phyloP scores from a whole-genome alignment of 75 land plant genomes.

The Pinus taeda region DNA sequence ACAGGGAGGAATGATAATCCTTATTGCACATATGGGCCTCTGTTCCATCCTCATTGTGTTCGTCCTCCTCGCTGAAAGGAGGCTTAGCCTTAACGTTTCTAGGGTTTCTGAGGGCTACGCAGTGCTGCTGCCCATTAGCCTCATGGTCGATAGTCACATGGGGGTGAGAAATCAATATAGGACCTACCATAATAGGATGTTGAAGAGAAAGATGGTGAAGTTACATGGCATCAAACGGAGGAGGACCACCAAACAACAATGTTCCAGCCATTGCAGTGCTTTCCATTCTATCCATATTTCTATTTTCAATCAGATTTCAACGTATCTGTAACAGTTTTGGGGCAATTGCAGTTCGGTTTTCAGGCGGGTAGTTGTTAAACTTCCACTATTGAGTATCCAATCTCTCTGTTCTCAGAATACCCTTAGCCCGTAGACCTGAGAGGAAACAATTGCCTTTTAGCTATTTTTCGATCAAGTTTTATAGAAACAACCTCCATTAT shows the following conservation, averaged over 20 bases:
- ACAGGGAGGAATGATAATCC: slow-evolving; percentile 40
- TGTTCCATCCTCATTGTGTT: slow-evolving; percentile 12
- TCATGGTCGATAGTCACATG: slow-evolving; percentile 4
- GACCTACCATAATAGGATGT: slow-evolving; percentile 3
- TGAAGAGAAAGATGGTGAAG: slow-evolving; percentile 13
- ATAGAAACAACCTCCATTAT: too few species aligned
- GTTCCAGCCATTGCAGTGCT: slow-evolving; percentile 25
- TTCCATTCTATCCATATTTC: not conserved
- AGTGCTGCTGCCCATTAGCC: not conserved
- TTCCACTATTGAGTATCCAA: not conserved
- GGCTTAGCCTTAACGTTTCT: slow-evolving; percentile 8
- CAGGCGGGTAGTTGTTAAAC: not conserved
- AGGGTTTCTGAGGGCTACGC: slow-evolving; percentile 4
- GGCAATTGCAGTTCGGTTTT: not conserved
- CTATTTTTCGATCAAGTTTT: not conserved
- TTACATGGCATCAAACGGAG: slow-evolving; percentile 25
- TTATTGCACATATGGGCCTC: slow-evolving; percentile 21
- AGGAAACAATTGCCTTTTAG: not conserved
- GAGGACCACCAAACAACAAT: slow-evolving; percentile 18
- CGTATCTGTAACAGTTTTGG: not conserved
- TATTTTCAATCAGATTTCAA: not conserved
- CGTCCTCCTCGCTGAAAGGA: slow-evolving; percentile 17
- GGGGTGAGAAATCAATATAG: slow-evolving; percentile 5
- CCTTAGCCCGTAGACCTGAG: not conserved
- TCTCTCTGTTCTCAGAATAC: not conserved